Conservation (phyloP, 441 rosid species). For the Breynia disticha region DNA sequence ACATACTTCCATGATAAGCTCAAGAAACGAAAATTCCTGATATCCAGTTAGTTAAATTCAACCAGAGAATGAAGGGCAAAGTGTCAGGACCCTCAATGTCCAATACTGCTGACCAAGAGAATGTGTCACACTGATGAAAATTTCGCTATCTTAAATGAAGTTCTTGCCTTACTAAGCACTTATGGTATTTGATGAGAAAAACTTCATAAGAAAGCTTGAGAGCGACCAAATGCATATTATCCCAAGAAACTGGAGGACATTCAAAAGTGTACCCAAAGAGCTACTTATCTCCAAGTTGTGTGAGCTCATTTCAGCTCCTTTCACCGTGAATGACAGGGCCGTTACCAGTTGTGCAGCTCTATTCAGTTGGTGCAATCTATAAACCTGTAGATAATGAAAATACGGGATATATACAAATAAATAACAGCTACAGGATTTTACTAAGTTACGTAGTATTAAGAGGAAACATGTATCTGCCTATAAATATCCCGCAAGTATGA, state of each 20-base stretch:
- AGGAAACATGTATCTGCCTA: no score
- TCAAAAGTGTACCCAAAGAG: conserved; percentile 71
- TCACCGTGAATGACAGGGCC: conserved; percentile 79
- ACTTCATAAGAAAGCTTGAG: conserved; percentile 85
- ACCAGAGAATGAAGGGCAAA: no score
- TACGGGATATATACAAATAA: no score
- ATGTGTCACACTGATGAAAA: neutral
- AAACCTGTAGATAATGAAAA: conserved; percentile 46
- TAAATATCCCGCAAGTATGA: no score
- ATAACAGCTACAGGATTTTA: no score
- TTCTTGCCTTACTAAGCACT: conserved; percentile 21
- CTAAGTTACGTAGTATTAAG: no score
- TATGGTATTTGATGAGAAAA: conserved; percentile 34
- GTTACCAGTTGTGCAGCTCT: conserved; percentile 94
- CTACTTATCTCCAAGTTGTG: conserved; percentile 82
- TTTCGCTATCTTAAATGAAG: conserved; percentile 11
- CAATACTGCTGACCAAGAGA: no score
- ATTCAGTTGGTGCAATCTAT: conserved; percentile 92
- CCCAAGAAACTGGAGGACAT: conserved; percentile 84
- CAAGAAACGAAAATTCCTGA: conserved; percentile 9
- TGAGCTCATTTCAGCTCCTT: conserved; percentile 77
- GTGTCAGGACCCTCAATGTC: no score
- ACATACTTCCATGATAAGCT: conserved; percentile 11
- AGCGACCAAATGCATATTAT: conserved; percentile 93
- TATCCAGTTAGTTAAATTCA: neutral